These are phyloP conservation scores for Atkinsonella texensis DNA, from an alignment of 2,329 filamentous ascomycete species.

Conservation along the genomic window DNA sequence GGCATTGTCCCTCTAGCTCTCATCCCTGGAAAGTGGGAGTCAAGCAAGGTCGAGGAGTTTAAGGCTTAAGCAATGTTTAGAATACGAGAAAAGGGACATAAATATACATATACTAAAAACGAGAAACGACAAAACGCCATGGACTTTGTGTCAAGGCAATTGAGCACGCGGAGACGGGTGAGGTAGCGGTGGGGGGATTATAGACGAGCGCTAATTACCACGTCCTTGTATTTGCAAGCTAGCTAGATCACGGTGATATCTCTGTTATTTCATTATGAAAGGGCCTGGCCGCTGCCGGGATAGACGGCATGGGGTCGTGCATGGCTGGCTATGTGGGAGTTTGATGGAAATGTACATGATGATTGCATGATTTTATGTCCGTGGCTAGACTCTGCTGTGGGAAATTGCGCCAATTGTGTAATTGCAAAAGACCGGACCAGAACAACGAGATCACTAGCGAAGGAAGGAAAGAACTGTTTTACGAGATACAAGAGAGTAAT, in stretches of 20 bases:
- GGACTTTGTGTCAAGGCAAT: neutral
- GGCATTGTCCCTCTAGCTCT: constrained; percentile 94
- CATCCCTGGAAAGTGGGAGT: constrained; percentile 50
- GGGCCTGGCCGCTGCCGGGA: constrained; percentile 2
- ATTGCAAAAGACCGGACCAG: too few relatives aligned
- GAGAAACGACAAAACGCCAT: neutral
- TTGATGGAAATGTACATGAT: neutral
- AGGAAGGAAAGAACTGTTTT: too few relatives aligned
- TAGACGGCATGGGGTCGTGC: constrained; percentile 2
- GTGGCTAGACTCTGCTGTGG: neutral
- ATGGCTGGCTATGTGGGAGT: constrained; percentile 5
- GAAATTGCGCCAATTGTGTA: constrained; percentile 5
- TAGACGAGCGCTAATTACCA: constrained; percentile 12
- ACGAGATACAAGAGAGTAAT: too few relatives aligned
- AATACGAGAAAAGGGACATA: neutral
- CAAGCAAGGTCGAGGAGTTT: constrained; percentile 50
- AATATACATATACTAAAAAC: neutral
- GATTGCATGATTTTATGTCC: neutral
- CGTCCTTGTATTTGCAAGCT: constrained; percentile 23
- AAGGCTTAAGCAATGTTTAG: constrained; percentile 28
- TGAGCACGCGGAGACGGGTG: neutral
- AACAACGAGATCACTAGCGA: too few relatives aligned
- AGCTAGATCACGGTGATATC: constrained; percentile 18
- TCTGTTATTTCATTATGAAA: neutral
- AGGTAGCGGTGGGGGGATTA: constrained; percentile 3